Base-by-base conservation (phyloP, 2,329 filamentous ascomycete genomes). In the Xylariaceae sp. region DNA sequence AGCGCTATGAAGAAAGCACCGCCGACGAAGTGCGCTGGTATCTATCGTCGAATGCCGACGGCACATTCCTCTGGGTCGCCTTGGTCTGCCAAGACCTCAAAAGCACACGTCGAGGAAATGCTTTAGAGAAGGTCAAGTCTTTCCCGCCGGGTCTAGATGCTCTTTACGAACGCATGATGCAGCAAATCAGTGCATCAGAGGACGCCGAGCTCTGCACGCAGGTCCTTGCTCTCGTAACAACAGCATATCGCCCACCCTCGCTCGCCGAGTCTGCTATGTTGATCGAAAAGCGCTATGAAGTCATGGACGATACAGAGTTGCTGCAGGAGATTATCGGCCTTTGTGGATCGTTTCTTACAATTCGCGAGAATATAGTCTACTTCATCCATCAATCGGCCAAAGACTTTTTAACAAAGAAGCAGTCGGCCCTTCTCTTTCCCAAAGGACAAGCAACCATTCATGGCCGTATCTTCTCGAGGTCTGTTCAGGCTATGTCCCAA, bases 61-160 rank as follows among this genome's bases (percentile, higher is more conserved):
- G 56, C n/a, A 74, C 69, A 0, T 72, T 72, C 42, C 66, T 74
- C 22, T 73, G 67, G 70, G 69, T 70, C 19, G 63, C 68, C 16
- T 60, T 72, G 34, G 67, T 69, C 8, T 68, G 58, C 44, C 44
- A 67, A 51, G 47, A 59, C 7, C 63, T 70, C 7, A 44, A 38
- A 22, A 43, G 10, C n/a, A 25, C 17, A 29, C 11, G 19, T 58
- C 2, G 42, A 54, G 4, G 12, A 47, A 6, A 58, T 7, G 35
- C 45, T 6, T 29, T 37, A 20, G 19, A 44, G 1, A 39, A 17
- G 19, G 12, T 55, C 7, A 14, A 38, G 3, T 11, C 23, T 25
- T 64, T 70, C 29, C 68, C 67, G 4, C 42, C 55, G 1, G 64
- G 64, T 0, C 62, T 74, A 0, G 39, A 67, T 22, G 4, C 47